phyloP scores from a whole-genome alignment of 2,329 filamentous ascomycete genomes.

The Cytospora mali region DNA sequence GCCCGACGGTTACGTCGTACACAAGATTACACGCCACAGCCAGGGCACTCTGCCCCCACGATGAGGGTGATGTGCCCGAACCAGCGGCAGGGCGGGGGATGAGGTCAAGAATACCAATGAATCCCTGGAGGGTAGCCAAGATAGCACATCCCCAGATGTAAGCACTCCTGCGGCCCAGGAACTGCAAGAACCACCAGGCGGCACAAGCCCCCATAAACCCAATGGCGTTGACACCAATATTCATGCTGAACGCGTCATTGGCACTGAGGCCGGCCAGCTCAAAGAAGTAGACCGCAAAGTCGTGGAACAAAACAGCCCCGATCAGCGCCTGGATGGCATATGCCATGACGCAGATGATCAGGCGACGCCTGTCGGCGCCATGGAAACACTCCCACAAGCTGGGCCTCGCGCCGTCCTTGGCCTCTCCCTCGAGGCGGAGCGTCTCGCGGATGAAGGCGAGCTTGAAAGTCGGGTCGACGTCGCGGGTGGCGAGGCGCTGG shows the following conservation, averaged over 20 bases:
- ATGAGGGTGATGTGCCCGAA: slow-evolving; percentile 24
- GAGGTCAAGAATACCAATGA: slow-evolving; percentile 44
- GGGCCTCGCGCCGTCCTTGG: slow-evolving; percentile 24
- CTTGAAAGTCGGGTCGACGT: slow-evolving; percentile 33
- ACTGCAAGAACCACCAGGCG: slow-evolving; percentile 44
- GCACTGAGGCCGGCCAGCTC: slow-evolving; percentile 32
- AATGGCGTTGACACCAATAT: slow-evolving; percentile 44
- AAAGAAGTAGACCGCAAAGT: slow-evolving; percentile 37
- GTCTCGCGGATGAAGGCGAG: slow-evolving; percentile 37
- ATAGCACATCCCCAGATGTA: slow-evolving; percentile 42
- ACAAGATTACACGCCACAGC: slow-evolving; percentile 34
- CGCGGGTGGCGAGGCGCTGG: slow-evolving; percentile 12
- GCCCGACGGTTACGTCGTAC: slow-evolving; percentile 31
- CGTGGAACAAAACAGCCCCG: slow-evolving; percentile 35
- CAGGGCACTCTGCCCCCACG: slow-evolving; percentile 45
- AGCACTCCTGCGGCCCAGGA: slow-evolving; percentile 42
- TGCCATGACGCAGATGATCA: slow-evolving; percentile 31
- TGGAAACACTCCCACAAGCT: slow-evolving; percentile 34
- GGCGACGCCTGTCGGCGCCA: slow-evolving; percentile 33
- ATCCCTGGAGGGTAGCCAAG: slow-evolving; percentile 39
- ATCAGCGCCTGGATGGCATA: slow-evolving; percentile 37
- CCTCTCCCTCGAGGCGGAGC: slow-evolving; percentile 32
- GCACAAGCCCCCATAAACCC: slow-evolving; percentile 45
- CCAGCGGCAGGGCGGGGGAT: slow-evolving; percentile 38
- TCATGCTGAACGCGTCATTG: slow-evolving; percentile 43